Evolutionary conservation across 441 rosid genomes (phyloP).

Genomic region (Manihot esculenta): DNA sequence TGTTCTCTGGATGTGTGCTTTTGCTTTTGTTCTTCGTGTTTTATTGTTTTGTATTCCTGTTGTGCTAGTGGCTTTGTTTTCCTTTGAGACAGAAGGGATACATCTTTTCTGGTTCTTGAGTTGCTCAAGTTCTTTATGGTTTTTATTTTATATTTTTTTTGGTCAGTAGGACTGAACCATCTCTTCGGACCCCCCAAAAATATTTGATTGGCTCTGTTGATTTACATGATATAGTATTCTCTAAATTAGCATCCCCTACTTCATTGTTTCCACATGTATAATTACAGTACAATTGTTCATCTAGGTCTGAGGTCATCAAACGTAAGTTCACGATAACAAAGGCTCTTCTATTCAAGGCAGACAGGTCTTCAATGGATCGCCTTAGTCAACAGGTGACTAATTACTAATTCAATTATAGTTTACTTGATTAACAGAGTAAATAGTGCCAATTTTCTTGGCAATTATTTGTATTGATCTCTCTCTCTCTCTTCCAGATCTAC

Average conservation of each 20-base stretch:
- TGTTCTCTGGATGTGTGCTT: constrained; percentile 7
- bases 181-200: no score
- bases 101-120: not conserved
- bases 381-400: constrained; percentile 68
- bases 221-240: not conserved
- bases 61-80: not conserved
- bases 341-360: constrained; percentile 78
- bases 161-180: no score
- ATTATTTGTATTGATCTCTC: constrained; percentile 15
- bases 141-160: not conserved
- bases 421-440: not conserved
- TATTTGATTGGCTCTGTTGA: not conserved
- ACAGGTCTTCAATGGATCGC: constrained; percentile 78
- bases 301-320: constrained; percentile 67
- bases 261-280: not conserved
- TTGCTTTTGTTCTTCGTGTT: not conserved
- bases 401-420: constrained; percentile 20
- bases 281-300: not conserved
- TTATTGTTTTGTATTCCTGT: not conserved
- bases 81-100: not conserved
- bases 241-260: not conserved
- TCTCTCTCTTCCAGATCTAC: constrained; percentile 47
- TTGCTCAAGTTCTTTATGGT: not conserved
- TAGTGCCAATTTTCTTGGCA: constrained; percentile 1
- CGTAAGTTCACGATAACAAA: constrained; percentile 74